Evolutionary conservation across 768 basidiomycete genomes (phyloP).

Genomic region (Kwoniella dejecticola): DNA sequence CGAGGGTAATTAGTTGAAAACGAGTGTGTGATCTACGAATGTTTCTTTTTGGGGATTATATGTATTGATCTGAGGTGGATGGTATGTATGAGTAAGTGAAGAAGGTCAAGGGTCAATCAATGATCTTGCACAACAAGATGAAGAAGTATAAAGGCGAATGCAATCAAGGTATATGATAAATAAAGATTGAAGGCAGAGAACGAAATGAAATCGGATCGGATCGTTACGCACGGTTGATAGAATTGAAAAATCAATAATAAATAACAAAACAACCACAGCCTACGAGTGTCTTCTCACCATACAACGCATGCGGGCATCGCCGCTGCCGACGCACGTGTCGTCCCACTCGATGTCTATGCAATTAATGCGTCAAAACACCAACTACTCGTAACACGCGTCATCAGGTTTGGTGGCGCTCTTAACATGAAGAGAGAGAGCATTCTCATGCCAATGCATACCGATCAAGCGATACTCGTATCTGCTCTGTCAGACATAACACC

Average conservation of each 20-base stretch:
- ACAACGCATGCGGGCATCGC: too few species aligned
- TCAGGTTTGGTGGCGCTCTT: too few species aligned
- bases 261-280: background rate
- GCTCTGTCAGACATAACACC: too few species aligned
- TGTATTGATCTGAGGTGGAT: background rate
- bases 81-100: background rate
- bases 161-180: background rate
- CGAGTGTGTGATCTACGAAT: background rate
- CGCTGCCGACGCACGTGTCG: too few species aligned
- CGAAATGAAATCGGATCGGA: slow-evolving; percentile 6
- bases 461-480: too few species aligned
- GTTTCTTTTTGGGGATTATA: background rate
- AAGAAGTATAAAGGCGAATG: background rate
- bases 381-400: too few species aligned
- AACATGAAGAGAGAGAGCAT: too few species aligned
- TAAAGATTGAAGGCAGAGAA: background rate
- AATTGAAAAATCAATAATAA: background rate
- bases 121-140: background rate
- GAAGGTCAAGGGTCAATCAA: background rate
- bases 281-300: too few species aligned
- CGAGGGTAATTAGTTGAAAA: background rate
- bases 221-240: slow-evolving; percentile 16
- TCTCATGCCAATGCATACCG: too few species aligned
- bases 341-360: too few species aligned
- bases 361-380: too few species aligned